Evolutionary conservation across 495 filamentous ascomycete species (phyloP).

Genomic region (Penicillium pulvis): DNA sequence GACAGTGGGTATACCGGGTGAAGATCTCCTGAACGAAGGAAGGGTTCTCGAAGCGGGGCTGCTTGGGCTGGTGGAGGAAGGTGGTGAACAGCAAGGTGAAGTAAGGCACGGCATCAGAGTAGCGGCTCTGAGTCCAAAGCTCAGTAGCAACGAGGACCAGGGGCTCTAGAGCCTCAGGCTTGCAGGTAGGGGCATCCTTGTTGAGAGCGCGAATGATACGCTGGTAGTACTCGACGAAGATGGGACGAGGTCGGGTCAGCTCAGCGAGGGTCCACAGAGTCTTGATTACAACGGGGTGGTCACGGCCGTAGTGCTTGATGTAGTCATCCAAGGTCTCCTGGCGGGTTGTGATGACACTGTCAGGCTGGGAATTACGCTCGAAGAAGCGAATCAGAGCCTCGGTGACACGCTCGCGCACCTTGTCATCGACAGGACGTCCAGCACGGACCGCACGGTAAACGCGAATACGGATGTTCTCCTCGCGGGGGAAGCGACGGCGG

Average conservation of each 20-base stretch:
- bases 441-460: conserved; percentile 35
- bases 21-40: conserved; percentile 35
- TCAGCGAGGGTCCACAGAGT: conserved; percentile 39
- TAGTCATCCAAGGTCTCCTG: conserved; percentile 38
- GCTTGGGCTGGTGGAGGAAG: conserved; percentile 32
- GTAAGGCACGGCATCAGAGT: conserved; percentile 35
- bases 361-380: conserved; percentile 36
- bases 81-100: conserved; percentile 38
- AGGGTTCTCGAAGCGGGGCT: conserved; percentile 33
- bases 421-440: conserved; percentile 33
- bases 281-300: conserved; percentile 36
- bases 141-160: conserved; percentile 41
- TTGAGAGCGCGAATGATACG: conserved; percentile 38
- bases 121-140: conserved; percentile 38
- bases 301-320: conserved; percentile 30
- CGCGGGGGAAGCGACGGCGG: conserved; percentile 35
- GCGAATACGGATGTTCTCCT: conserved; percentile 39
- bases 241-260: conserved; percentile 35
- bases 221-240: conserved; percentile 41
- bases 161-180: conserved; percentile 38
- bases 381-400: conserved; percentile 31
- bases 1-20: conserved; percentile 35
- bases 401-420: conserved; percentile 31
- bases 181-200: conserved; percentile 34
- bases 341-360: conserved; percentile 33